Percentiles rank a stretch among this genome's conserved stretches.
Evolutionary conservation across 2,329 filamentous ascomycete species (phyloP).

Genomic region (Clarireedia monteithiana): DNA sequence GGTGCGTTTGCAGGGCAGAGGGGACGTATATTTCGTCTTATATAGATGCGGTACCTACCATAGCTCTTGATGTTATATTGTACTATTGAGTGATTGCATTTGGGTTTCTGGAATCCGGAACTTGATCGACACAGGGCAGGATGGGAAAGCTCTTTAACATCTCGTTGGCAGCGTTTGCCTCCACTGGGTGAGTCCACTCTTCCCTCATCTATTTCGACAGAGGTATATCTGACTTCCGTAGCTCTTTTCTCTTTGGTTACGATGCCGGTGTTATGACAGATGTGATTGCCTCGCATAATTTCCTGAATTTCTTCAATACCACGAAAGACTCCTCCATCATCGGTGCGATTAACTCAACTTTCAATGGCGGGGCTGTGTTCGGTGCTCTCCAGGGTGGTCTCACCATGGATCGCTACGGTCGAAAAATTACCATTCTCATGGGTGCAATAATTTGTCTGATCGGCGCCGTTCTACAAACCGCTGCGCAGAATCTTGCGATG

Average conservation of each 20-base stretch:
- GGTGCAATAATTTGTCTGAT: constrained; percentile 52
- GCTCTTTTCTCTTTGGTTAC: constrained; percentile 34
- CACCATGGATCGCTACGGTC: constrained; percentile 47
- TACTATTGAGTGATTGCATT: not conserved
- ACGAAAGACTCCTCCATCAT: constrained; percentile 23
- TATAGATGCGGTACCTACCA: constrained; percentile 4
- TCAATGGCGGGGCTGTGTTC: constrained; percentile 50
- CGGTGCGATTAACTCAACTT: constrained; percentile 56
- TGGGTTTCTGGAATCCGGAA: not conserved
- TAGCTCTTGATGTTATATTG: not conserved
- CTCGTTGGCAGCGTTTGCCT: constrained; percentile 35
- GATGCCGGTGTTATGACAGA: constrained; percentile 30
- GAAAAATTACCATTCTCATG: constrained; percentile 49
- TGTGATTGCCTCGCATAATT: constrained; percentile 24
- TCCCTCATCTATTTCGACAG: not conserved
- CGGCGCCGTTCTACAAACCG: constrained; percentile 53
- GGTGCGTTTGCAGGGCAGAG: not conserved
- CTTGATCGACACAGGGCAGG: not conserved
- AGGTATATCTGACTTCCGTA: constrained; percentile 7
- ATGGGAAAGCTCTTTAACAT: constrained; percentile 38
- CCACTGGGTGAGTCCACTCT: constrained; percentile 27
- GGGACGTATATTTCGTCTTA: not conserved
- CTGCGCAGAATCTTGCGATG: constrained; percentile 44
- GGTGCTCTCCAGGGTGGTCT: constrained; percentile 37
- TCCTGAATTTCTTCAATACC: constrained; percentile 29